Base-by-base conservation (phyloP, 179 eudicot species). In the Nepenthes alata region DNA sequence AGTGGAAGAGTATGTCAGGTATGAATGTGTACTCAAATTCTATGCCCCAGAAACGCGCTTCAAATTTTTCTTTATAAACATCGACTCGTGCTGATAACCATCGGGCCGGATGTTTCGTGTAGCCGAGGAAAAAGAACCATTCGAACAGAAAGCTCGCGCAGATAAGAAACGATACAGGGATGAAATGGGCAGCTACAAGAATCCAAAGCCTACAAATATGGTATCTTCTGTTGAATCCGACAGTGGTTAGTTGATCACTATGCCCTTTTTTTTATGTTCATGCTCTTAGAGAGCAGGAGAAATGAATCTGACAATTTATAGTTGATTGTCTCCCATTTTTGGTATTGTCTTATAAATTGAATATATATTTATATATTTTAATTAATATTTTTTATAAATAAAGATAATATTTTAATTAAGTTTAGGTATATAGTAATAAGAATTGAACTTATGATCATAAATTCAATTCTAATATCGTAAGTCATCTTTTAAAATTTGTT, bases 1-100 rank as follows among this genome's bases (percentile, higher is more conserved):
- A 82, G 75, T 91, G 98, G 98, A 86, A 81, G 52, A 78, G 75
- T 55, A 53, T 91, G 87, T 74, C 98, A 81, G 96, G 97, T 88
- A 66, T 55, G 63, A 35, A 35, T 2, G 5, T 52, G 16, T 52
- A 5, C 11, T 12, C n/a, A 5, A 12, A 16, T 4, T 11, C 13
- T 50, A 50, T 0, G 53, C 0, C 12, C 4, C 45, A 4, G 8
- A 41, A 25, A 25, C 1, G 25, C 1, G 25, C 25, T 41, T 7
- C 45, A 1, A 41, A 41, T 41, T 7, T 41, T 4, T 41, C 8
- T 41, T 4, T 7, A 39, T 39, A 39, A 25, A 25, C 25, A 25
- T 25, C 25, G 25, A 2, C 16, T 1, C 13, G 6, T 52, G 55
- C 16, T 52, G 16, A 52, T 16, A 16, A 13, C 0, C 44, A 41